A percentile compares a stretch with the other conserved stretches of the same genome.
Conservation (phyloP, 768 basidiomycete species). For the Mycena rosella region DNA sequence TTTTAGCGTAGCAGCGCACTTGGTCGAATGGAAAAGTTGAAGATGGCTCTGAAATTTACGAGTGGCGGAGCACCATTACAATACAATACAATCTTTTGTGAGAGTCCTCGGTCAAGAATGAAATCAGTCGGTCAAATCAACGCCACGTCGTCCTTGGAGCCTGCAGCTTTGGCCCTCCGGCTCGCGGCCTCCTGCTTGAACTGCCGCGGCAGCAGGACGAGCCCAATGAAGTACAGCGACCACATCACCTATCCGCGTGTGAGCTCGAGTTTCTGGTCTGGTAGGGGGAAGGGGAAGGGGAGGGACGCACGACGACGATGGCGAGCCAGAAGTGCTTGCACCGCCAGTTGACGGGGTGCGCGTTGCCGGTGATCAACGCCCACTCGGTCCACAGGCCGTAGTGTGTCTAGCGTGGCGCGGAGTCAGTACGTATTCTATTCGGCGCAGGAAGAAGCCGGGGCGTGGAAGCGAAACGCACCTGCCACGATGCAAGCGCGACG, state of each 20-base stretch:
- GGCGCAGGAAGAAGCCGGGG: too few species aligned
- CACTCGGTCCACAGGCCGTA: conserved; percentile 48
- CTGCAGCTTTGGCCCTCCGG: conserved; percentile 21
- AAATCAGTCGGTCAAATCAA: conserved; percentile 6
- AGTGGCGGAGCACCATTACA: too few species aligned
- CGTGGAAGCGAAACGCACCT: conserved; percentile 21
- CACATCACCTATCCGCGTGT: conserved; percentile 41
- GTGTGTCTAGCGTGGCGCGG: conserved; percentile 27
- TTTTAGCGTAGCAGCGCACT: too few species aligned
- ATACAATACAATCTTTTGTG: too few species aligned
- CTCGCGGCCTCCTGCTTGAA: conserved; percentile 42
- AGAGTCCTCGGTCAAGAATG: too few species aligned
- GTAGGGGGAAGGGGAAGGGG: neutral
- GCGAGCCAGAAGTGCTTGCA: conserved; percentile 42
- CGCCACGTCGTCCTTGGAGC: neutral
- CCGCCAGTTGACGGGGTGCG: conserved; percentile 30
- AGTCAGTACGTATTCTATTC: neutral
- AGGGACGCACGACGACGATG: conserved; percentile 15
- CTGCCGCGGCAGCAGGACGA: conserved; percentile 46
- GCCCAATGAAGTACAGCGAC: conserved; percentile 44
- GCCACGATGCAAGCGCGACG: conserved; percentile 51
- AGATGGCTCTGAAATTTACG: too few species aligned
- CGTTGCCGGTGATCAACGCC: conserved; percentile 34
- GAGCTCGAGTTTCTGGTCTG: neutral
- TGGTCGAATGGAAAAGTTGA: too few species aligned